phyloP scores from a whole-genome alignment of 768 basidiomycete genomes.

The Naganishia kalamii region DNA sequence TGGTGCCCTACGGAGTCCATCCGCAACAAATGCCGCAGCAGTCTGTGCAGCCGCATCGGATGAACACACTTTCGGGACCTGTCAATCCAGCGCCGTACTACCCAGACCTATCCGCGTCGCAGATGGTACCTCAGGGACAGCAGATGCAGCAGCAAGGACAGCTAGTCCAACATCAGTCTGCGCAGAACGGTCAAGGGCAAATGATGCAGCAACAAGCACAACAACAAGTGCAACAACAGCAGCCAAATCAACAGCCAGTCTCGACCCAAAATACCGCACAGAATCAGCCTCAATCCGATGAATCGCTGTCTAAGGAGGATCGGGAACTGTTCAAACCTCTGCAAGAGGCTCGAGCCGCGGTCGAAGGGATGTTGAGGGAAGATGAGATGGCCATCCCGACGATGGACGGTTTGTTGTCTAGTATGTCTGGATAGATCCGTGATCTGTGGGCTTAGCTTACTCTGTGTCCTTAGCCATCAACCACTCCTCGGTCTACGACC shows the following conservation, averaged over 20 bases:
- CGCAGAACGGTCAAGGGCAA: conserved; percentile 6
- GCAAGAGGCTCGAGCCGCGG: neutral
- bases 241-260: conserved; percentile 11
- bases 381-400: conserved; percentile 19
- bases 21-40: conserved; percentile 1
- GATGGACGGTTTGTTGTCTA: conserved; percentile 3
- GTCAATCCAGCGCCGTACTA: neutral
- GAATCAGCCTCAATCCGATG: neutral
- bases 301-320: conserved; percentile 8
- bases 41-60: conserved; percentile 5
- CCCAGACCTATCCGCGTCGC: conserved; percentile 2
- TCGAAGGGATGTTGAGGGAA: conserved; percentile 12
- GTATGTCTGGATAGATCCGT: neutral
- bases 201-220: conserved; percentile 4
- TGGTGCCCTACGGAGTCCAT: neutral
- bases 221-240: neutral
- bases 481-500: conserved; percentile 8
- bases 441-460: neutral
- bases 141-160: neutral
- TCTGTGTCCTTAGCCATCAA: conserved; percentile 1
- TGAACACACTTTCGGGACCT: conserved; percentile 13
- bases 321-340: conserved; percentile 8
- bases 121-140: neutral
- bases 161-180: neutral
- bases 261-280: neutral